Evolutionary conservation across 2,329 filamentous ascomycete genomes (phyloP), one percentile per base, ranked within the genome.

Genomic region (Aspergillus versicolor): DNA sequence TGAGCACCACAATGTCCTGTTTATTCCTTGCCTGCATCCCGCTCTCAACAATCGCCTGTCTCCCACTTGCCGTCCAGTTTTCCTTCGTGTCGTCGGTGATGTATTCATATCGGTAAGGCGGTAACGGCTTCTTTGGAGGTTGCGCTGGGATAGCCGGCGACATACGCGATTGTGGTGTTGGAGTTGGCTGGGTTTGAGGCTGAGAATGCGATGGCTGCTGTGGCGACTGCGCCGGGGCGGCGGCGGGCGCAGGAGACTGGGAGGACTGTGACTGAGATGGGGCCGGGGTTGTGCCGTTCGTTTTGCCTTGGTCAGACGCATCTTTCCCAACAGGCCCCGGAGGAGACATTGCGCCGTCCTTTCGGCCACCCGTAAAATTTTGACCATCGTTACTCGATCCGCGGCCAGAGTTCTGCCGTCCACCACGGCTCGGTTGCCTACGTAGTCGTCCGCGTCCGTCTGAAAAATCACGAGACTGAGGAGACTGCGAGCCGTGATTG

Each of bases 61-160:
- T 87, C 30, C 89, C 90, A 45, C 77, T 80, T 34, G 82, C 79
- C 40, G 80, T 75, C 94, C 94, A 97, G 30, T 79, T 75, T 32
- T 80, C 77, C 50, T 94, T 73, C 54, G 83, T 81, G 21, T 87
- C 83, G 61, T 91, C 85, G 4, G 89, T 94, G 46, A 97, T 74
- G 66, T 88, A 86, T 56, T 88, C 84, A 73, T 94, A 97, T 64
- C 83, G 84, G 73, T 89, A 94, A 4, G 70, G 69, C 30, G 68
- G 63, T n/a, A 66, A 62, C 8, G 69, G 63, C 27, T 57, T 57
- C n/a, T 64, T 41, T 42, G 64, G 61, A 34, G 61, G 63, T 41
- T 61, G 60, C 34, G 55, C 27, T 17, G 61, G 56, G 37, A 58
- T 50, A 27, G 51, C 44, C 27, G 59, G 63, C 12, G 57, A 60